Conservation (phyloP, 2,329 filamentous ascomycete species). For the Myriosclerotinia curreyana region DNA sequence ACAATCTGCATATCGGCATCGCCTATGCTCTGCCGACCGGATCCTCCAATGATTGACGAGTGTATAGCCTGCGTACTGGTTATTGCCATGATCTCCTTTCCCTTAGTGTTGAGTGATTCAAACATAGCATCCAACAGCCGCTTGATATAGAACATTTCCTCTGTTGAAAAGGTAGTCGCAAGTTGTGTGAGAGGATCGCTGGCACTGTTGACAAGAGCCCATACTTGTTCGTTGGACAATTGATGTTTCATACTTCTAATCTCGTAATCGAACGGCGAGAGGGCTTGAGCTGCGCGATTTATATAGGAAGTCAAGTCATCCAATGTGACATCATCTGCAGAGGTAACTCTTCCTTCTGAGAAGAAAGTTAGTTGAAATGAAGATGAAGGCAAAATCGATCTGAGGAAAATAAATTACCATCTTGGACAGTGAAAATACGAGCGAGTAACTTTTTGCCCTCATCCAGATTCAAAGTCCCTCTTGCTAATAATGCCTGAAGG, state of each 20-base stretch:
- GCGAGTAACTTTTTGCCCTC: constrained; percentile 74
- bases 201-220: constrained; percentile 82
- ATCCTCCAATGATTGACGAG: constrained; percentile 64
- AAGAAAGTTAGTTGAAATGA: neutral
- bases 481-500: constrained; percentile 80
- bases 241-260: constrained; percentile 76
- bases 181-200: constrained; percentile 84
- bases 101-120: constrained; percentile 75
- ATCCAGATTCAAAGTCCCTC: constrained; percentile 71
- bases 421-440: constrained; percentile 60
- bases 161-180: constrained; percentile 73
- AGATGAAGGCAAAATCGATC: neutral
- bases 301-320: constrained; percentile 69
- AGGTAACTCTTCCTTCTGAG: constrained; percentile 46
- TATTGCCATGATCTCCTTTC: constrained; percentile 81
- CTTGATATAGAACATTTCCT: constrained; percentile 89
- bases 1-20: constrained; percentile 36
- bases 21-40: constrained; percentile 33
- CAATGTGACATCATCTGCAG: constrained; percentile 62
- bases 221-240: constrained; percentile 62
- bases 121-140: constrained; percentile 89
- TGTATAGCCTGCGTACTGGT: constrained; percentile 70
- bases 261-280: constrained; percentile 82
- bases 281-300: constrained; percentile 63
- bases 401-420: constrained; percentile 26